A percentile compares a stretch with the other conserved stretches of the same genome.
phyloP scores from a whole-genome alignment of 805 yeast genomes.

The Ogataea ganodermae region DNA sequence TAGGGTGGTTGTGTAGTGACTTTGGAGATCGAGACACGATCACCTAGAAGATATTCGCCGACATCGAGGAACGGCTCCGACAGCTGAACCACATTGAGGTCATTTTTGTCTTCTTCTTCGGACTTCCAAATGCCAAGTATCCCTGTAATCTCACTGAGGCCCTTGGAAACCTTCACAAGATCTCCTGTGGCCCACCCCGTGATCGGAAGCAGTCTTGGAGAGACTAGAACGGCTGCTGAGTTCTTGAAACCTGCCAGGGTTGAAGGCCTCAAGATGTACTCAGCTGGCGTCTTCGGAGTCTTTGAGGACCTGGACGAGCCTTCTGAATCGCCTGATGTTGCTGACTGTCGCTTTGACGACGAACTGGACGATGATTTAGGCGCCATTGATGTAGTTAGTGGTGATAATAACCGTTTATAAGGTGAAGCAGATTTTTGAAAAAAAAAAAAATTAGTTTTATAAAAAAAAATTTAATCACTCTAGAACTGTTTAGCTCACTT shows the following conservation, averaged over 20 bases:
- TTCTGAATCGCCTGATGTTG: slow-evolving; percentile 3
- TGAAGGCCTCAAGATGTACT: slow-evolving; percentile 34
- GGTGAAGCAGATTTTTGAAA: background rate
- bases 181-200: slow-evolving; percentile 28
- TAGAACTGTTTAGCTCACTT: too few species aligned
- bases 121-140: slow-evolving; percentile 25
- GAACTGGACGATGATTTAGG: slow-evolving; percentile 26
- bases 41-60: slow-evolving; percentile 33
- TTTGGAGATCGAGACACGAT: slow-evolving; percentile 44
- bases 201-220: slow-evolving; percentile 23
- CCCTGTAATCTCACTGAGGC: slow-evolving; percentile 24
- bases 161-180: slow-evolving; percentile 31
- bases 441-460: background rate
- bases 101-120: slow-evolving; percentile 28
- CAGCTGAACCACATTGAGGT: slow-evolving; percentile 29
- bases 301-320: slow-evolving; percentile 16
- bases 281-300: slow-evolving; percentile 27
- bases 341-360: background rate
- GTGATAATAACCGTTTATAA: background rate
- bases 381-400: slow-evolving; percentile 22
- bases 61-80: slow-evolving; percentile 22
- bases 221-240: slow-evolving; percentile 26
- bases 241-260: slow-evolving; percentile 9
- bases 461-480: slow-evolving; percentile 2
- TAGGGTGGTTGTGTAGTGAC: slow-evolving; percentile 50